phyloP scores from a whole-genome alignment of 768 basidiomycete species.

The Mycena vitilis region DNA sequence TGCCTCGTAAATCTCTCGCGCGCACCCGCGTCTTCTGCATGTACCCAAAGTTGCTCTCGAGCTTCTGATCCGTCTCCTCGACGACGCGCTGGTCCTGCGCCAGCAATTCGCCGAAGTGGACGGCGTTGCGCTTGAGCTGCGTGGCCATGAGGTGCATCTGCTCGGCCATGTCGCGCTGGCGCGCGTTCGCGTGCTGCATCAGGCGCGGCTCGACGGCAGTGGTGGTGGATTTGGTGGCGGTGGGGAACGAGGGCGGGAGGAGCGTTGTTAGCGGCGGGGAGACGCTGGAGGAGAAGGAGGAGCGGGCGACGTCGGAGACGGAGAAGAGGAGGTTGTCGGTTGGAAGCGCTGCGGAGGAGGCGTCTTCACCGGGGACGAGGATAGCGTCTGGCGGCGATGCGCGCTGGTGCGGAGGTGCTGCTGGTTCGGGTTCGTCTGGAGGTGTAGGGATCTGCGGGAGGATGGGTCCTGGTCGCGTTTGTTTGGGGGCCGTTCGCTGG shows the following conservation, averaged over 20 bases:
- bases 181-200: conserved; percentile 65
- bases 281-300: conserved; percentile 39
- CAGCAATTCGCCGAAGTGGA: conserved; percentile 80
- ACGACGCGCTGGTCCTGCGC: conserved; percentile 81
- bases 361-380: not conserved
- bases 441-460: conserved; percentile 66
- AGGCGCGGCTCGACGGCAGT: conserved; percentile 49
- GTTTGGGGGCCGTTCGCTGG: conserved; percentile 57
- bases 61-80: conserved; percentile 71
- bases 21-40: conserved; percentile 76
- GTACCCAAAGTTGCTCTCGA: conserved; percentile 77
- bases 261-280: conserved; percentile 35
- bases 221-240: conserved; percentile 44
- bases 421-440: conserved; percentile 25
- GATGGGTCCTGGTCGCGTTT: conserved; percentile 57
- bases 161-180: conserved; percentile 80
- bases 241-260: conserved; percentile 45
- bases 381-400: conserved; percentile 39
- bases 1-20: conserved; percentile 70
- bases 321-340: conserved; percentile 57
- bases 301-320: conserved; percentile 44
- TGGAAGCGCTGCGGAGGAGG: conserved; percentile 31
- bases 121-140: conserved; percentile 86
- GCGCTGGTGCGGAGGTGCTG: conserved; percentile 23
- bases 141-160: conserved; percentile 89